Evolutionary conservation across 139 green algal genomes (phyloP), one percentile per base, ranked within the genome.

Genomic region (Chlorella sp.): DNA sequence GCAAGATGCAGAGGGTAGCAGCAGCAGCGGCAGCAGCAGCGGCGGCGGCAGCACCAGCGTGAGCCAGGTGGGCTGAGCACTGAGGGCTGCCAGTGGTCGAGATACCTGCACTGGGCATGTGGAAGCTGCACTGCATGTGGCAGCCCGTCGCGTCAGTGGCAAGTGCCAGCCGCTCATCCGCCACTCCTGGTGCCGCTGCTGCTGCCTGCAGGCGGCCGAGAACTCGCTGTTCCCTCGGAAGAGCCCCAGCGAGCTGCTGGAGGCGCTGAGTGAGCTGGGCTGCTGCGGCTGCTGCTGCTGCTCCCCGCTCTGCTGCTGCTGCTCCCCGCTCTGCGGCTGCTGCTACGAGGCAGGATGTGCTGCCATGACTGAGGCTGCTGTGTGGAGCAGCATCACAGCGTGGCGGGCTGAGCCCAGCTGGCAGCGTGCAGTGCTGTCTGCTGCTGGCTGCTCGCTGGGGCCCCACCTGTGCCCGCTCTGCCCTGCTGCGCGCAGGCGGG

Each of bases 211-310:
- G 80, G 80, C 41, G 16, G 26, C 68, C 0, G 48, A 85, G 38
- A 30, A 38, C 20, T 64, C 51, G 28, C 46, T 84, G 41, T n/a
- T 76, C 7, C 24, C 43, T 14, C n/a, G 79, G 70, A 82, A 84
- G 70, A 86, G 46, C 20, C 85, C 70, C 56, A 75, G 28, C 28
- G 43, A 86, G 34, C 69, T 85, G 62, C 75, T 86, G 48, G 73
- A 81, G 36, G 56, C 81, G 54, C 41, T 86, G 30, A n/a, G 69
- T 81, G 68, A 80, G 81, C 2, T 41, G 56, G 56, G 56, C 56
- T 40, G 32, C 64, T 24, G 64, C 64, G 16, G 32, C 64, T 40
- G 64, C 64, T 70, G 64, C 64, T 36, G 0, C 22, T 34, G 32
- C 64, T 5, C 20, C 22, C 60, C 60, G 60, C 60, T 68, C 34